Conservation (phyloP, 495 filamentous ascomycete genomes). For the Neurospora intermedia region DNA sequence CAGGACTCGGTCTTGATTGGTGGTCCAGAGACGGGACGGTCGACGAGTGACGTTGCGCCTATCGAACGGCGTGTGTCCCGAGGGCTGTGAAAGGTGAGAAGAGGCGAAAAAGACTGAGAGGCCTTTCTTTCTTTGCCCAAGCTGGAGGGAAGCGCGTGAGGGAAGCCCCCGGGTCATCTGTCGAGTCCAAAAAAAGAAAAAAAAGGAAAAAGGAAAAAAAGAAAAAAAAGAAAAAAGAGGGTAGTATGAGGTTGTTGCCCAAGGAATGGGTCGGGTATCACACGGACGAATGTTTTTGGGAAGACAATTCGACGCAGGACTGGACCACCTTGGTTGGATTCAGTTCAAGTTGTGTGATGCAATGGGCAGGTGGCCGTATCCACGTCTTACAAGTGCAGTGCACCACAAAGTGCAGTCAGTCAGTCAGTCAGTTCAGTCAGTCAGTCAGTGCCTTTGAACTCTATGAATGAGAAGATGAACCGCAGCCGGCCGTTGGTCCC, state of each 20-base stretch:
- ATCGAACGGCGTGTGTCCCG: background rate
- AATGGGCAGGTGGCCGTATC: constrained; percentile 14
- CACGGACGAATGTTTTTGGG: background rate
- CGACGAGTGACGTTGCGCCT: background rate
- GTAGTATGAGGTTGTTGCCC: background rate
- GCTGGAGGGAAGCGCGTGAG: background rate
- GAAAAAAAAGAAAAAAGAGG: background rate
- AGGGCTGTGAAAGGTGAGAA: constrained; percentile 2
- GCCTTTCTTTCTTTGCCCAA: background rate
- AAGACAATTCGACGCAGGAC: background rate
- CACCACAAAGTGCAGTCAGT: background rate
- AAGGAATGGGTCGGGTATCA: background rate
- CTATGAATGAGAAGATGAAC: background rate
- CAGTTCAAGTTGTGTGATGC: constrained; percentile 17
- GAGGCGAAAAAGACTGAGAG: background rate
- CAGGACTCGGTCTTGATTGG: background rate
- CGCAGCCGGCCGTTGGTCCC: background rate
- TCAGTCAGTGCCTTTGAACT: background rate
- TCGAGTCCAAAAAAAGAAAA: background rate
- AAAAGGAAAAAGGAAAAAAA: background rate
- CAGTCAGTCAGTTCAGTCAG: background rate
- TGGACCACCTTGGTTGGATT: background rate
- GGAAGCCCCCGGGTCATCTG: background rate
- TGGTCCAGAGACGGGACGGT: background rate
- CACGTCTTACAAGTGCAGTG: background rate